phyloP scores from a whole-genome alignment of 208 protist genomes.

The Leptomonas pyrrhocoris region DNA sequence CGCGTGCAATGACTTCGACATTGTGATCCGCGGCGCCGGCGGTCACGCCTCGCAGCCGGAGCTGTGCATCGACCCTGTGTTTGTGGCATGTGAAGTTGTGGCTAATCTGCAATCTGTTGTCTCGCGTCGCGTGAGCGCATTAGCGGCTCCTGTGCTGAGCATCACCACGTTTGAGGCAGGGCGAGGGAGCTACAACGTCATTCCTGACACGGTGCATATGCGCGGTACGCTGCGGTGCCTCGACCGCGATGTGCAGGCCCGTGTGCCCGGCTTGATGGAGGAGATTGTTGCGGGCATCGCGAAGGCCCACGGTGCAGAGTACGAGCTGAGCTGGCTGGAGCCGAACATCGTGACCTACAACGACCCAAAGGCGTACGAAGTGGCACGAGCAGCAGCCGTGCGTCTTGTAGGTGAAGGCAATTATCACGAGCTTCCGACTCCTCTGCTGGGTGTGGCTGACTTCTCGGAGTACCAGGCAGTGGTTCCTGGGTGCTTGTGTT shows the following conservation, averaged over 20 bases:
- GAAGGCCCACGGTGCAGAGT: slow-evolving; percentile 47
- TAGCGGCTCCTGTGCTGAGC: slow-evolving; percentile 59
- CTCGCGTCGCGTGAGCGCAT: slow-evolving; percentile 61
- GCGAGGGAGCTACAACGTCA: slow-evolving; percentile 74
- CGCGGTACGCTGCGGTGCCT: slow-evolving; percentile 70
- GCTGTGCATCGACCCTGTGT: slow-evolving; percentile 68
- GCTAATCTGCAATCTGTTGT: slow-evolving; percentile 64
- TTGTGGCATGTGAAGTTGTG: slow-evolving; percentile 49
- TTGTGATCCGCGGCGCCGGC: slow-evolving; percentile 64
- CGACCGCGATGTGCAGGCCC: slow-evolving; percentile 34
- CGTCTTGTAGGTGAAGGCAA: slow-evolving; percentile 35
- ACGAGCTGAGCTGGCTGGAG: slow-evolving; percentile 75
- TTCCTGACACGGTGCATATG: slow-evolving; percentile 65
- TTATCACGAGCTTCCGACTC: slow-evolving; percentile 36
- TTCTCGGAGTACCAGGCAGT: slow-evolving; percentile 70
- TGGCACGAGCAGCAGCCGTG: slow-evolving; percentile 40
- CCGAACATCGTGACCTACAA: slow-evolving; percentile 86
- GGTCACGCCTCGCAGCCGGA: slow-evolving; percentile 76
- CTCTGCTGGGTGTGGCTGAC: too few relatives aligned
- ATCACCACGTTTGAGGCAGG: slow-evolving; percentile 59
- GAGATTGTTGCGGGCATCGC: slow-evolving; percentile 26
- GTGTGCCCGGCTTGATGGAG: not conserved
- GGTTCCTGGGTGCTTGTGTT: slow-evolving; percentile 57
- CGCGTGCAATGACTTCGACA: slow-evolving; percentile 72
- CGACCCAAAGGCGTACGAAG: slow-evolving; percentile 64